Conservation (phyloP, 345 rosid genomes). For the Capsella bursapastoris region DNA sequence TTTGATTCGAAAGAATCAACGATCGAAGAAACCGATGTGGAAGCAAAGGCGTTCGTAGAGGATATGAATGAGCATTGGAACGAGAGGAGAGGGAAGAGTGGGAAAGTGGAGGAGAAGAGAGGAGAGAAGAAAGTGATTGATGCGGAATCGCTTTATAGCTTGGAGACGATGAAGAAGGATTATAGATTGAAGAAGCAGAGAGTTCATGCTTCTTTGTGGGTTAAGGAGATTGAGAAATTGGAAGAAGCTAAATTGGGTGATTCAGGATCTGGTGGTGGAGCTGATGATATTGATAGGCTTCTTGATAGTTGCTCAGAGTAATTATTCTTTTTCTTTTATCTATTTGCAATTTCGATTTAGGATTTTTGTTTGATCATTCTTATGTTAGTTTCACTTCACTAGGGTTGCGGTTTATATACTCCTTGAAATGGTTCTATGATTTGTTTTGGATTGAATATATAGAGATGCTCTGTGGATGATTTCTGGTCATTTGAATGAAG, state of each 20-base stretch:
- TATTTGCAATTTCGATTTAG: neutral
- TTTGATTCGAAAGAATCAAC: conserved; percentile 46
- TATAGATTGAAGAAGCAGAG: conserved; percentile 93
- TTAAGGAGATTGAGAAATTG: conserved; percentile 85
- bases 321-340: conserved; percentile 31
- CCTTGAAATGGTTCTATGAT: neutral
- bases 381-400: conserved; percentile 1
- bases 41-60: conserved; percentile 88
- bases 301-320: conserved; percentile 90
- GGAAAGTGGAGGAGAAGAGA: conserved; percentile 40
- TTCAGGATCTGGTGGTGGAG: conserved; percentile 47
- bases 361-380: conserved; percentile 4
- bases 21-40: conserved; percentile 60
- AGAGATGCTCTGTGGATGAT: neutral
- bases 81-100: conserved; percentile 60
- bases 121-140: conserved; percentile 31
- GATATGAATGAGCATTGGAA: conserved; percentile 92
- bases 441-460: neutral
- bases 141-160: conserved; percentile 58
- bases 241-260: conserved; percentile 76
- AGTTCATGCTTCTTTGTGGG: conserved; percentile 86
- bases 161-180: conserved; percentile 89
- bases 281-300: conserved; percentile 80
- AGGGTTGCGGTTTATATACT: conserved; percentile 8
- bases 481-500: neutral